Percentiles rank a stretch among this genome's conserved stretches.
phyloP scores from a whole-genome alignment of 306 rosid species.

The Dryas octopetala region DNA sequence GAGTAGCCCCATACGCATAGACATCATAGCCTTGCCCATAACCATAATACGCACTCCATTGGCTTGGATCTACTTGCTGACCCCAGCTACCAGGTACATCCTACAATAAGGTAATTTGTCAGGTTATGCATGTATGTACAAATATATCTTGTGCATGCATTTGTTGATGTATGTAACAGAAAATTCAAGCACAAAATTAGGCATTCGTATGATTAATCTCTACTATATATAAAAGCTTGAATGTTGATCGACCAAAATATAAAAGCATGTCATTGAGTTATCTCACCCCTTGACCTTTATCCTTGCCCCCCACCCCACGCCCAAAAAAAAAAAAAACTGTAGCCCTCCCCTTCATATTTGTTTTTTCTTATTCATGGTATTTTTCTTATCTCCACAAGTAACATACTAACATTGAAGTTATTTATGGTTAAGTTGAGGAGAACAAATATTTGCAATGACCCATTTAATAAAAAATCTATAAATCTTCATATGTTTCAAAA shows the following conservation, averaged over 20 bases:
- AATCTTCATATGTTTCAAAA: background rate
- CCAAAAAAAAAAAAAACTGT: background rate
- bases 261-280: background rate
- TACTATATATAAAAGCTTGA: background rate
- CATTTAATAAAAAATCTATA: too few species aligned
- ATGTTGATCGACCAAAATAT: background rate
- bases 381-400: too few species aligned
- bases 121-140: background rate
- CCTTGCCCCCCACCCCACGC: background rate
- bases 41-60: slow-evolving; percentile 80
- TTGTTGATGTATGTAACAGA: background rate
- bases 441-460: too few species aligned
- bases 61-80: slow-evolving; percentile 71
- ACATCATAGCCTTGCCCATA: slow-evolving; percentile 91
- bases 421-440: too few species aligned
- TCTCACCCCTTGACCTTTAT: background rate
- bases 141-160: background rate
- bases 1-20: slow-evolving; percentile 69
- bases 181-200: background rate
- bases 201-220: background rate
- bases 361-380: too few species aligned
- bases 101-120: slow-evolving; percentile 35
- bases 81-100: slow-evolving; percentile 72
- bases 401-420: too few species aligned
- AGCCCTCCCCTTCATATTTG: background rate